phyloP scores from a whole-genome alignment of 768 basidiomycete genomes.

The Erythrobasidium yunnanense region DNA sequence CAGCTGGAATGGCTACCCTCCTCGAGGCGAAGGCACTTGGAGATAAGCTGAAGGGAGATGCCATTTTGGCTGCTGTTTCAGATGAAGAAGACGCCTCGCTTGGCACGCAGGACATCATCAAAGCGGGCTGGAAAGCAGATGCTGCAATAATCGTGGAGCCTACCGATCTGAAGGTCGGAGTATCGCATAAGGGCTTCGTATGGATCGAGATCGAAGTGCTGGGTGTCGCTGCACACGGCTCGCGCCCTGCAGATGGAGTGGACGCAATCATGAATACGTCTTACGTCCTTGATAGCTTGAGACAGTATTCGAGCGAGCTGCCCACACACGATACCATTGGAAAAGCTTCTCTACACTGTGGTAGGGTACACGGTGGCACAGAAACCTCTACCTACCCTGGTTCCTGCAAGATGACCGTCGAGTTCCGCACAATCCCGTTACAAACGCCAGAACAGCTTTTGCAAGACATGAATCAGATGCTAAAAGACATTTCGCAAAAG shows the following conservation, averaged over 20 bases:
- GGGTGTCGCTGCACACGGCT: neutral
- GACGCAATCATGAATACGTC: neutral
- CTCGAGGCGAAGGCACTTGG: neutral
- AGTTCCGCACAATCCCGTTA: neutral
- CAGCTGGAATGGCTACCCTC: neutral
- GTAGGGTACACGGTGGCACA: neutral
- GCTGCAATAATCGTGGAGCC: neutral
- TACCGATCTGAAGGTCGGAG: neutral
- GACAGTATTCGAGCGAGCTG: neutral
- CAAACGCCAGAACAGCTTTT: neutral
- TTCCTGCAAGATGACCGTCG: neutral
- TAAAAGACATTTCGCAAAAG: neutral
- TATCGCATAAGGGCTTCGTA: neutral
- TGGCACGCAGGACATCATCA: neutral
- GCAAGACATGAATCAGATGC: neutral
- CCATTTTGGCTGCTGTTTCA: neutral
- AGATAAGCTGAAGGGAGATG: neutral
- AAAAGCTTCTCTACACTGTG: neutral
- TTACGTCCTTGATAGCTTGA: neutral
- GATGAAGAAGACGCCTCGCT: neutral
- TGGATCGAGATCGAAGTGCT: neutral
- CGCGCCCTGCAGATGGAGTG: neutral
- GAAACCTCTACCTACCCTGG: neutral
- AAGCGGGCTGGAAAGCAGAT: neutral
- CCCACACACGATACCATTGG: neutral